Evolutionary conservation across 495 filamentous ascomycete genomes (phyloP).

Genomic region (Talaromyces liani): DNA sequence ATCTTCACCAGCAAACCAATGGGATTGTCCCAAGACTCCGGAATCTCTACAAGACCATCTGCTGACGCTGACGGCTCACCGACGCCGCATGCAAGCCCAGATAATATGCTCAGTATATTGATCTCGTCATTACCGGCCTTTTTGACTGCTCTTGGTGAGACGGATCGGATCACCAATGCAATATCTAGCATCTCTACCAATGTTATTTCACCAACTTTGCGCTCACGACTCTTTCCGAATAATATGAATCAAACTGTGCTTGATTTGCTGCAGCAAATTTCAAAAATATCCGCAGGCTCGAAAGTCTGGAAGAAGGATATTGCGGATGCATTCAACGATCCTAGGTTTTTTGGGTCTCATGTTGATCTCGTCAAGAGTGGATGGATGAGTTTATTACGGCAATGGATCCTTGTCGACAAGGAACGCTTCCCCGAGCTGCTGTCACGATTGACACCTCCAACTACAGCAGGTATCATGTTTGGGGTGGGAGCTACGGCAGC

Average conservation of each 20-base stretch:
- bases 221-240: constrained; percentile 80
- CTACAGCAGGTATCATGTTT: constrained; percentile 95
- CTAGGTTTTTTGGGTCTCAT: constrained; percentile 69
- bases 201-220: constrained; percentile 74
- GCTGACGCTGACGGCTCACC: constrained; percentile 38
- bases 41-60: constrained; percentile 30
- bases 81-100: constrained; percentile 40
- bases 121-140: constrained; percentile 72
- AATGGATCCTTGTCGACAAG: constrained; percentile 79
- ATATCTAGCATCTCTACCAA: constrained; percentile 74
- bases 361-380: constrained; percentile 55
- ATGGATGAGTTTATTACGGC: constrained; percentile 78
- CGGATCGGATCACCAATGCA: constrained; percentile 72
- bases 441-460: constrained; percentile 69
- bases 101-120: constrained; percentile 77
- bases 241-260: constrained; percentile 68
- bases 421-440: constrained; percentile 80
- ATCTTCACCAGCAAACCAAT: constrained; percentile 83
- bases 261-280: constrained; percentile 67
- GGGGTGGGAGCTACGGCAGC: constrained; percentile 93
- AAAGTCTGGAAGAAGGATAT: constrained; percentile 93
- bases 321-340: constrained; percentile 83
- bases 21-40: constrained; percentile 42
- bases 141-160: constrained; percentile 76
- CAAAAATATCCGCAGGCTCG: constrained; percentile 66